Base-by-base conservation (phyloP, 2,329 filamentous ascomycete species). In the Dendryphion nanum region DNA sequence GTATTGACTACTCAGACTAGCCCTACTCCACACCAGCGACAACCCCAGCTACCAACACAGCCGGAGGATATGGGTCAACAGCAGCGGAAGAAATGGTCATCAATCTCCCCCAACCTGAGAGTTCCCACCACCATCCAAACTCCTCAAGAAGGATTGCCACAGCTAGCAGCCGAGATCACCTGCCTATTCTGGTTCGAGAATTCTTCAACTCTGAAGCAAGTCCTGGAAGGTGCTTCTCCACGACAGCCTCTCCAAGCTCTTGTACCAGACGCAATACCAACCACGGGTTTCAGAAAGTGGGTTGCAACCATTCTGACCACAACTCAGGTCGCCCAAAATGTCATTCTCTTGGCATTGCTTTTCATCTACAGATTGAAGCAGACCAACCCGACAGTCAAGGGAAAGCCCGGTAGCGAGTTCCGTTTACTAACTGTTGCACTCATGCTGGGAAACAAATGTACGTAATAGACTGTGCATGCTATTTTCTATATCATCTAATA, bases 101-200 rank as follows among this genome's bases (percentile, higher is more conserved):
- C 57, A 5, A 63, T 64, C 18, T 57, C 61, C 2, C 59, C 61
- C 29, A 66, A 64, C 33, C 46, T 68, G 5, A 51, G 57, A 24
- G 60, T 67, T 18, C 65, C 65, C 5, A 37, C 54, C 3, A 54
- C 60, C 1, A 67, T 68, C 41, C 55, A 37, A 30, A 64, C 65
- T 12, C 65, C 65, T 5, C 65, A 68, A 38, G 60, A 64, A 18
- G 63, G 63, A 13, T 53, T 69, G 18, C 63, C 65, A 3, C 65
- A 68, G 45, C 41, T 69, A 35, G 65, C 66, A 35, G 66, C 65
- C 8, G 66, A 69, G 87, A 87, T 97, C 67, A 95, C 91, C 10
- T 96, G 91, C 60, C 76, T 98, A 12, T 96, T 97, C 70, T 97
- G 93, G 91, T 97, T 97, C 62, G 90, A 97, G 67, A 86, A 85